These are phyloP conservation scores for Colletotrichum gloeosporioides DNA, from an alignment of 2,329 filamentous ascomycete genomes.

Conservation along the genomic window DNA sequence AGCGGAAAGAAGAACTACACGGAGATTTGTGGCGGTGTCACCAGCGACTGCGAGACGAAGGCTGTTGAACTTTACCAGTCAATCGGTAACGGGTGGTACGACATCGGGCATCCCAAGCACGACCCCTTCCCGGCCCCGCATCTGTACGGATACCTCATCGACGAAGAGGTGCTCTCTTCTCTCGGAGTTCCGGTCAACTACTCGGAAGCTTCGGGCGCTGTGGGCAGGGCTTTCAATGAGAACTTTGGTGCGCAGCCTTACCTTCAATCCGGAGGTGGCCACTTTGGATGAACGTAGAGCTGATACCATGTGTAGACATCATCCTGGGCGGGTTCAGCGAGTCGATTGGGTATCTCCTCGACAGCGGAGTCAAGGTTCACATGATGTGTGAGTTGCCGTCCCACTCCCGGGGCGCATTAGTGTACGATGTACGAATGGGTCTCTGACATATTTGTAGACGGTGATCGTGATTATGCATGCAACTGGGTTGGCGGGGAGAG, in stretches of 20 bases:
- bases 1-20: conserved; percentile 23
- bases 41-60: conserved; percentile 29
- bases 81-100: conserved; percentile 22
- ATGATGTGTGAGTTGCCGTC: conserved; percentile 53
- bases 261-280: not conserved
- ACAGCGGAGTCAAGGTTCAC: conserved; percentile 62
- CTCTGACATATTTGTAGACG: conserved; percentile 31
- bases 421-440: not conserved
- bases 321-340: conserved; percentile 42
- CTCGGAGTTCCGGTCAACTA: conserved; percentile 67
- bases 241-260: not conserved
- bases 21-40: conserved; percentile 1
- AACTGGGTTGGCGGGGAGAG: conserved; percentile 68
- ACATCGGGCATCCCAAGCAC: conserved; percentile 23
- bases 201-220: conserved; percentile 31
- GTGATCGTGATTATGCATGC: conserved; percentile 50
- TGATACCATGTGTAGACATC: conserved; percentile 31
- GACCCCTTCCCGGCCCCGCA: conserved; percentile 23
- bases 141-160: conserved; percentile 23
- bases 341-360: conserved; percentile 46
- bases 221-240: not conserved
- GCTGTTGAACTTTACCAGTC: conserved; percentile 1
- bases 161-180: conserved; percentile 52
- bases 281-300: not conserved
- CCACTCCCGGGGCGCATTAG: not conserved